Evolutionary conservation across 352 stramenopile species (phyloP).

Genomic region (Phytophthora meadii): DNA sequence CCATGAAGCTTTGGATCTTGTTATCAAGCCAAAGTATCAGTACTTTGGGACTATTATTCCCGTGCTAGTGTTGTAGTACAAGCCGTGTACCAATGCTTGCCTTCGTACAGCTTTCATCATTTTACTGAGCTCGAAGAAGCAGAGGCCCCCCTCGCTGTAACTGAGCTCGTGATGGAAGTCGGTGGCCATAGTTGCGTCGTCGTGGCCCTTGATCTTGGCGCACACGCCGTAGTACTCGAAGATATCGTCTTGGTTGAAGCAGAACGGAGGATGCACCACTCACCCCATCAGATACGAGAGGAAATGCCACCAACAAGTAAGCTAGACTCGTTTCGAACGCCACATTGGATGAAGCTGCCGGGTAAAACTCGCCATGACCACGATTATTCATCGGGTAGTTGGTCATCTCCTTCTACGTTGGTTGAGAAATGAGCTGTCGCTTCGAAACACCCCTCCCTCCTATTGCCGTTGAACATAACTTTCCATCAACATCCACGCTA

Average conservation of each 20-base stretch:
- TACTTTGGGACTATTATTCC: too few relatives aligned
- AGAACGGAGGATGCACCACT: neutral
- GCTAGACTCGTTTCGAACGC: neutral
- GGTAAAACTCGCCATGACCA: neutral
- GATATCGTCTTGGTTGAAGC: neutral
- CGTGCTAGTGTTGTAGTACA: too few relatives aligned
- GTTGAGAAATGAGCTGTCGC: too few relatives aligned
- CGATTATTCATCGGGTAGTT: too few relatives aligned
- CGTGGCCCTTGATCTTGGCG: neutral
- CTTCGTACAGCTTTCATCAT: too few relatives aligned
- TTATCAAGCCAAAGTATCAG: too few relatives aligned
- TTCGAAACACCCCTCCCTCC: too few relatives aligned
- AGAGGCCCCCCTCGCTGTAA: neutral
- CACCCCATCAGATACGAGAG: neutral
- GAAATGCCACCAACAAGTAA: conserved; percentile 3
- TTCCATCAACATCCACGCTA: too few relatives aligned
- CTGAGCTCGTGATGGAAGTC: neutral
- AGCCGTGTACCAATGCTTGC: too few relatives aligned
- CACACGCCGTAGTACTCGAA: neutral
- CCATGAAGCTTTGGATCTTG: too few relatives aligned
- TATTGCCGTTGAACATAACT: too few relatives aligned
- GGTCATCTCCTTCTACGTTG: too few relatives aligned
- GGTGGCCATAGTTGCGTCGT: neutral
- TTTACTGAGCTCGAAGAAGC: neutral
- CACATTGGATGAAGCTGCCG: neutral